Base-by-base conservation (phyloP, 164 flowering plant species). In the Annona squamosa region DNA sequence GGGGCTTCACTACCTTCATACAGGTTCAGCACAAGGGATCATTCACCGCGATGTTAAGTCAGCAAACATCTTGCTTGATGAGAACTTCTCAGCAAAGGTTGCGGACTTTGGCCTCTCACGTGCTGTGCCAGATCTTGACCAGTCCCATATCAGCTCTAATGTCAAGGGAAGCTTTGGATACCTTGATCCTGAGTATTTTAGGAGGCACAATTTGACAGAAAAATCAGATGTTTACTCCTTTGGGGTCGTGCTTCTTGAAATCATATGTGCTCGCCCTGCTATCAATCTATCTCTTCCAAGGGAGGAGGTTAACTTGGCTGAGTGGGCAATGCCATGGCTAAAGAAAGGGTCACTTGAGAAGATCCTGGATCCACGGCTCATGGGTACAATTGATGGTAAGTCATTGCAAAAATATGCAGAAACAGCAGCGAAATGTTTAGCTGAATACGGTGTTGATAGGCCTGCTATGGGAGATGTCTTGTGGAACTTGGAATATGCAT, bases 401-500 rank as follows among this genome's bases (percentile, higher is more conserved):
- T 88, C 90, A 17, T 70, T 91, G 78, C 84, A 81, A 79, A 91
- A 87, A 67, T 87, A 73, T 61, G 86, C 80, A 5, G 94, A 91
- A 56, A 88, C 89, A 1, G 92, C 91, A 18, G 88, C 84, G 78
- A 91, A 90, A 77, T 89, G 97, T 72, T 82, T 90, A 77, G 88
- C 91, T n/a, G 94, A 91, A 1, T 86, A 85, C 79, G 93, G 89
- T 4, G 86, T 87, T 18, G 93, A 89, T 74, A 84, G 96, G 84
- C 96, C 96, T 41, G 77, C 83, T 0, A 89, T 89, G 89, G 96
- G 96, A 63, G 93, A 91, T 78, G 96, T 91, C 45, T 65, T 91
- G 63, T 91, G 96, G 96, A 91, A 89, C 59, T 79, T 91, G 82
- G 96, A 89, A 69, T 70, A 88, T 69, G 82, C 78, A 43, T 83